Base-by-base conservation (phyloP, 495 filamentous ascomycete species). In the Darksidea phi region DNA sequence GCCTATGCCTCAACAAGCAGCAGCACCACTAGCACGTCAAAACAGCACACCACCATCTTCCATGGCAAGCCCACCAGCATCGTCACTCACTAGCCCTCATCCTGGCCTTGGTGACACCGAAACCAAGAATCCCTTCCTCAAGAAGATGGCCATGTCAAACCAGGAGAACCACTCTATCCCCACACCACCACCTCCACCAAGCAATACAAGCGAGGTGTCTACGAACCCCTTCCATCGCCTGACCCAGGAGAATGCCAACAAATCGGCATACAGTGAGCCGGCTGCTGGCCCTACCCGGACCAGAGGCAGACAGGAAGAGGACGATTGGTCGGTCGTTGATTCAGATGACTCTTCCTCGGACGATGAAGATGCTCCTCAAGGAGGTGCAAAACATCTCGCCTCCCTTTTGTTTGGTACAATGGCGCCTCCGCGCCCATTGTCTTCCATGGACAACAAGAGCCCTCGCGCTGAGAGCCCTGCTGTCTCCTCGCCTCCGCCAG, bases 141-240 rank as follows among this genome's bases (percentile, higher is more conserved):
- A 86, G 76, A 85, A 84, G 52, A 79, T 88, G 64, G 78, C 74
- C 18, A 82, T 85, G 67, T 69, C 71, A 20, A 74, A 54, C 57
- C 74, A 72, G 45, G 60, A 70, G 23, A 60, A 65, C 43, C 46
- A 59, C 32, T 17, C 63, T 10, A 43, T 63, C 7, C 48, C 59
- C 38, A 63, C 72, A 8, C 70, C 71, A 49, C 68, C 74, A 41
- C 67, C 74, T 37, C 72, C 77, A 10, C 69, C 78, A 66, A 74
- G 34, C 59, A 70, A 28, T 70, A 78, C 43, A 43, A 69, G 67
- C 23, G 67, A 78, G 24, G 76, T 82, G 37, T 90, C 63, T 32
- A 95, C 88, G 34, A 98, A 98, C 68, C 94, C 94, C n/a, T 98
- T 98, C 84, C 90, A 94, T 74, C 89, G 91, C 47, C 78, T 96